Conservation (phyloP, 257 asterid species). For the Plantago ovata region DNA sequence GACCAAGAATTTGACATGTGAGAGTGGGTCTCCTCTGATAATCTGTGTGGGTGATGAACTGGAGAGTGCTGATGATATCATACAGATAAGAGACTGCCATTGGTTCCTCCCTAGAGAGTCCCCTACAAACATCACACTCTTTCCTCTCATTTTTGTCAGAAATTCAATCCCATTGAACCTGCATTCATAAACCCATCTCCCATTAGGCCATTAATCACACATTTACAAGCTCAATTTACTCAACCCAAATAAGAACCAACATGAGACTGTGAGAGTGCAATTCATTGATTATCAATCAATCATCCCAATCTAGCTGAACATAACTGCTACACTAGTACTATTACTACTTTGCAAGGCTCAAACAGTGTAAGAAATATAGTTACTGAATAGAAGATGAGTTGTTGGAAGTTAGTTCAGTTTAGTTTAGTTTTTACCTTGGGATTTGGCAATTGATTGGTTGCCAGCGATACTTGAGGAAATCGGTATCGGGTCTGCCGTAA, state of each 20-base stretch:
- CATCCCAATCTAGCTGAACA: no score
- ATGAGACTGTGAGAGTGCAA: no score
- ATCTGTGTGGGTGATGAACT: conserved; percentile 57
- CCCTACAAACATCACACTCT: conserved; percentile 88
- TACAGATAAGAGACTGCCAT: conserved; percentile 82
- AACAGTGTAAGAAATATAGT: no score
- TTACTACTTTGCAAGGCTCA: no score
- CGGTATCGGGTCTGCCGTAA: conserved; percentile 92
- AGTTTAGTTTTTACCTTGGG: conserved; percentile 58
- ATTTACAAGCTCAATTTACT: no score
- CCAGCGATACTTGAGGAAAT: conserved; percentile 85
- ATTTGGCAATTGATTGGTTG: conserved; percentile 74
- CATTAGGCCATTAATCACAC: no score
- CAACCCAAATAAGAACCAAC: no score
- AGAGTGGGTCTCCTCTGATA: conserved; percentile 65
- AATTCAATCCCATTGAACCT: conserved; percentile 49
- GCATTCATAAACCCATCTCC: neutral
- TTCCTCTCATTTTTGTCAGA: conserved; percentile 52
- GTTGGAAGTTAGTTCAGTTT: neutral
- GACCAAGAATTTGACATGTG: conserved; percentile 67
- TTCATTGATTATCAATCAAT: no score
- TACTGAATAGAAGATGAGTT: neutral
- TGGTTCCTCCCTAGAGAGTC: conserved; percentile 92
- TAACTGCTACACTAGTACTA: no score
- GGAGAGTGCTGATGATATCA: conserved; percentile 62